phyloP scores from a whole-genome alignment of 176 grass and related monocot genomes.

The Paspalum notatum region DNA sequence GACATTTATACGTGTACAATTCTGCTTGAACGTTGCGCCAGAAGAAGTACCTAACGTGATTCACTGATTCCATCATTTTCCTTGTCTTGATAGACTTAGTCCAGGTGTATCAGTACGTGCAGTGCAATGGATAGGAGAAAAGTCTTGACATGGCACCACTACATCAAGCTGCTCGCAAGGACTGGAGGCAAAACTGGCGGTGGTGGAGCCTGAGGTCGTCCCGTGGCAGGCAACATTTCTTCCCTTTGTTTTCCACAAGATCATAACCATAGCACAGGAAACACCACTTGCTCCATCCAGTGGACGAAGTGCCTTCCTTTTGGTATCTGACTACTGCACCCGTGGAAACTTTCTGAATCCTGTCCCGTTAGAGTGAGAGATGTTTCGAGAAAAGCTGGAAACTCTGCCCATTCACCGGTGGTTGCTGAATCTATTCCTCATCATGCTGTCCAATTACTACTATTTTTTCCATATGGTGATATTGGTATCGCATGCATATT shows the following conservation, averaged over 20 bases:
- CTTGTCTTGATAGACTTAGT: too few relatives aligned
- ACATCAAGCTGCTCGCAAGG: background rate
- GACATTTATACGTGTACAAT: too few relatives aligned
- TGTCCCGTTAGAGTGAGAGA: background rate
- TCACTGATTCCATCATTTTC: too few relatives aligned
- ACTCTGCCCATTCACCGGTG: background rate
- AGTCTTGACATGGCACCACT: conserved; percentile 19
- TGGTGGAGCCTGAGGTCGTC: conserved; percentile 1
- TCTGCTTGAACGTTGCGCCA: background rate
- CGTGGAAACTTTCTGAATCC: background rate
- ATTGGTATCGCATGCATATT: background rate
- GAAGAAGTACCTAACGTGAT: too few relatives aligned
- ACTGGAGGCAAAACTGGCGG: background rate
- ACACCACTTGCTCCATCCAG: conserved; percentile 28
- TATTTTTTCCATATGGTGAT: background rate
- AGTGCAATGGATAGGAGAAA: conserved; percentile 12
- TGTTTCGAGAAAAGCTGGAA: conserved; percentile 14
- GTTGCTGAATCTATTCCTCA: conserved; percentile 49
- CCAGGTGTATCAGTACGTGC: background rate
- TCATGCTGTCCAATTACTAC: conserved; percentile 16
- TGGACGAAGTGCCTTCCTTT: background rate
- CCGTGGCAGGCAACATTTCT: conserved; percentile 20
- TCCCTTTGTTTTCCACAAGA: conserved; percentile 5
- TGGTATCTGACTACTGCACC: conserved; percentile 1
- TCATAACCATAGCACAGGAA: conserved; percentile 4